Conservation (phyloP, 202 grass and related monocot species). For the Carex sylvatica region DNA sequence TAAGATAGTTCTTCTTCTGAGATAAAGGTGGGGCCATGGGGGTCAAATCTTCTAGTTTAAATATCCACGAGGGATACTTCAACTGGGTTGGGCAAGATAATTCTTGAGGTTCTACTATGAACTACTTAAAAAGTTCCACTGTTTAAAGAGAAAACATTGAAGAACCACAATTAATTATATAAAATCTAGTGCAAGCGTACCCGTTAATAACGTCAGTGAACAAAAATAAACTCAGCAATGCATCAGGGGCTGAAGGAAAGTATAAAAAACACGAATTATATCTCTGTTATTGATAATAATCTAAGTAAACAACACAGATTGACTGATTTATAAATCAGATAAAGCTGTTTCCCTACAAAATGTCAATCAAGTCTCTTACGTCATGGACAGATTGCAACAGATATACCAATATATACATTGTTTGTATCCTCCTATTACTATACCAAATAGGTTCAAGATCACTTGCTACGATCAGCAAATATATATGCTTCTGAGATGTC, state of each 20-base stretch:
- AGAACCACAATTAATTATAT: not conserved
- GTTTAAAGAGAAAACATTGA: not conserved
- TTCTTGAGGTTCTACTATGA: not conserved
- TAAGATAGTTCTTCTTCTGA: not conserved
- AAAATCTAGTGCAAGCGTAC: not conserved
- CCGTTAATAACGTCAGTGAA: not conserved
- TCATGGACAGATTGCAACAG: conserved; percentile 3
- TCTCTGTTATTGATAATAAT: not conserved
- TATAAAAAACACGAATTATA: not conserved
- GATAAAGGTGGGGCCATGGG: too few species aligned
- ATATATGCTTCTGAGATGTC: not conserved
- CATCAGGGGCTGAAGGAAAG: not conserved
- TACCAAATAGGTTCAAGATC: not conserved
- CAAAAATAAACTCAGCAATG: not conserved
- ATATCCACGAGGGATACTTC: too few species aligned
- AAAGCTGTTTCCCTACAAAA: not conserved
- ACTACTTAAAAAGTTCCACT: not conserved
- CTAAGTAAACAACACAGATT: not conserved
- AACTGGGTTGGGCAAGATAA: not conserved
- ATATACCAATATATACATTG: not conserved
- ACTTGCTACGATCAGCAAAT: not conserved
- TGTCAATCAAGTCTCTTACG: not conserved
- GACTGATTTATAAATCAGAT: not conserved
- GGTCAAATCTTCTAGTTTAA: too few species aligned
- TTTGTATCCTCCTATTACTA: not conserved